Conservation (phyloP, 2,329 filamentous ascomycete genomes). For the Talaromyces atroroseus region DNA sequence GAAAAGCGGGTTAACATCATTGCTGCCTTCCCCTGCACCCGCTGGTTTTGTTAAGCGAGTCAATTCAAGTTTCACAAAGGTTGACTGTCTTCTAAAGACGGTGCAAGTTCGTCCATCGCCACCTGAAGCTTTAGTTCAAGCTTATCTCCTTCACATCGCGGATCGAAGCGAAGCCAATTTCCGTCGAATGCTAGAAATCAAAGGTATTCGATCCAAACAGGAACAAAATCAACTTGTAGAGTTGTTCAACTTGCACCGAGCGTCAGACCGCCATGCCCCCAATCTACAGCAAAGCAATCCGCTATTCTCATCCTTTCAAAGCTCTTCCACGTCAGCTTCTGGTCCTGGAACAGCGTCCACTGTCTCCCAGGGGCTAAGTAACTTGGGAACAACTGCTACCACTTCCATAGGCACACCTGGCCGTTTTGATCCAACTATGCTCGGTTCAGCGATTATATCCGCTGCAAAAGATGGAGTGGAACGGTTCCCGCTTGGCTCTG, state of each 20-base stretch:
- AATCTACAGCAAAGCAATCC: conserved; percentile 66
- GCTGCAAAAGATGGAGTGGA: conserved; percentile 80
- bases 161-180: conserved; percentile 94
- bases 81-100: conserved; percentile 92
- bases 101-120: conserved; percentile 88
- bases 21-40: conserved; percentile 54
- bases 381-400: conserved; percentile 39
- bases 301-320: conserved; percentile 51
- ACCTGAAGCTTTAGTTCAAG: conserved; percentile 89
- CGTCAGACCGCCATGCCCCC: conserved; percentile 56
- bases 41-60: conserved; percentile 77
- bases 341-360: conserved; percentile 19
- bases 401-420: conserved; percentile 41
- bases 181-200: conserved; percentile 90
- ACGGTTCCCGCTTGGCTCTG: conserved; percentile 49
- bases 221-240: conserved; percentile 82
- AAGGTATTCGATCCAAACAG: conserved; percentile 73
- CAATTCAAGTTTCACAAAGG: conserved; percentile 72
- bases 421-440: conserved; percentile 72
- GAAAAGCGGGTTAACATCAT: conserved; percentile 45
- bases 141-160: conserved; percentile 93
- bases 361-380: conserved; percentile 45
- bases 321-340: conserved; percentile 15
- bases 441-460: conserved; percentile 83
- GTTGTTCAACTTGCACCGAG: conserved; percentile 81